Conservation (phyloP, 441 rosid species). For the Brassica balearica region DNA sequence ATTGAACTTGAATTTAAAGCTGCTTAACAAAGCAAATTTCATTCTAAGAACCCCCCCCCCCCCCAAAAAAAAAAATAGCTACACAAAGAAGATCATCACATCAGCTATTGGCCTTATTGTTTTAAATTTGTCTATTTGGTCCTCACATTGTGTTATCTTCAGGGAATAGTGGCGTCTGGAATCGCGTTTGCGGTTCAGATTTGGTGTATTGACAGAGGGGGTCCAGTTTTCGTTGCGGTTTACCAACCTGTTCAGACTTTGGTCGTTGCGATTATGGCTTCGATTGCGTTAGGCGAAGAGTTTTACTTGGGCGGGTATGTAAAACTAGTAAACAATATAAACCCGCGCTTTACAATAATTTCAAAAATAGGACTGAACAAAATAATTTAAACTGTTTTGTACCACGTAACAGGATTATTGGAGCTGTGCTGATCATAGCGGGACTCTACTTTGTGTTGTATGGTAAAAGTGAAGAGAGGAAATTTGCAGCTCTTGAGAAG, state of each 20-base stretch:
- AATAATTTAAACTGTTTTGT: not conserved
- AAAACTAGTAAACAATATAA: not conserved
- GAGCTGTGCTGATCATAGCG: conserved; percentile 78
- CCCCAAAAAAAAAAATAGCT: too few species aligned
- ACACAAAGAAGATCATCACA: too few species aligned
- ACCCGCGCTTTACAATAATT: not conserved
- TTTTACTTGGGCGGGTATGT: conserved; percentile 97
- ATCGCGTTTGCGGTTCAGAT: conserved; percentile 99
- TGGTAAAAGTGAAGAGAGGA: conserved; percentile 91
- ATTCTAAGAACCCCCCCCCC: too few species aligned
- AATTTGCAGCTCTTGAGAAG: conserved; percentile 60
- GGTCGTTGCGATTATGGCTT: conserved; percentile 96
- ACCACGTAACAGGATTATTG: conserved; percentile 75
- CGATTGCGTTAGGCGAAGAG: conserved; percentile 86
- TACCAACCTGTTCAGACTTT: conserved; percentile 99
- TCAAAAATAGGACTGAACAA: not conserved
- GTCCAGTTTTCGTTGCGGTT: conserved; percentile 98
- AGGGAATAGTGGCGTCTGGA: conserved; percentile 99
- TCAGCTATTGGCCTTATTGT: not conserved
- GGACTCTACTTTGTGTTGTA: conserved; percentile 91
- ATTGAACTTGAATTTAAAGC: too few species aligned
- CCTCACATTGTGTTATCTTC: conserved; percentile 23
- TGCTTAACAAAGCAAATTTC: too few species aligned
- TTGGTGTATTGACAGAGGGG: conserved; percentile 99
- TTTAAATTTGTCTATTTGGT: conserved; percentile 4